Base-by-base conservation (phyloP, 208 protist species). In the Acanthamoeba divionensis region DNA sequence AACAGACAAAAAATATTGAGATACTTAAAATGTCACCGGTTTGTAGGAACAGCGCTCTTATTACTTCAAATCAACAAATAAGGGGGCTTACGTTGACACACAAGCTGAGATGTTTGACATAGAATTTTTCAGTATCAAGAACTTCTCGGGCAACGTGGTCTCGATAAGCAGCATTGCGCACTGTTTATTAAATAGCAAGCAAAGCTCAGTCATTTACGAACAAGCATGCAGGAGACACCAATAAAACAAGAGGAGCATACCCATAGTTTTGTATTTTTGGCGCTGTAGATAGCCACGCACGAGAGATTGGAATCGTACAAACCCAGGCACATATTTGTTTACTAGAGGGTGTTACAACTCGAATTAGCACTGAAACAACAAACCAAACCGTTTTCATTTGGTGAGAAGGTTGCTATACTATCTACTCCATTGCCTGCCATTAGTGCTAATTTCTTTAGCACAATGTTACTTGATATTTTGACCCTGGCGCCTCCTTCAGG, bases 371-470 rank as follows among this genome's bases (percentile, higher is more conserved):
- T 44, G 1, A n/a, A 2, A 10, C 1, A 71, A 71, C 18, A 24
- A 13, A 71, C 63, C 15, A 57, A 57, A 18, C 18, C 15, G 52
- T 13, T 57, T 57, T 13, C 52, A 57, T n/a, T 57, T 57, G 52
- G 52, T 57, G 18, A 18, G 18, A 57, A n/a, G n/a, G n/a, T n/a
- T n/a, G n/a, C n/a, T n/a, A 26, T 47, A 75, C 65, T 52, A 12
- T 79, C 31, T 8, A 79, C 67, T 21, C 67, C 67, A 15, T 79
- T 79, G 67, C 67, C 67, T 24, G 67, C 67, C 67, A 79, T 79
- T 24, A 79, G 67, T n/a, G 31, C 67, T 12, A 79, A 45, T 45
- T 79, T 79, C 67, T 6, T 79, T 21, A 44, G 31, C 33, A 79
- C 67, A 31, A 79, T 79, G 26, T 44, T n/a, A 18, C 44, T n/a